Evolutionary conservation across 1,284 basidiomycete species (phyloP).

Genomic region (Malassezia furfur): DNA sequence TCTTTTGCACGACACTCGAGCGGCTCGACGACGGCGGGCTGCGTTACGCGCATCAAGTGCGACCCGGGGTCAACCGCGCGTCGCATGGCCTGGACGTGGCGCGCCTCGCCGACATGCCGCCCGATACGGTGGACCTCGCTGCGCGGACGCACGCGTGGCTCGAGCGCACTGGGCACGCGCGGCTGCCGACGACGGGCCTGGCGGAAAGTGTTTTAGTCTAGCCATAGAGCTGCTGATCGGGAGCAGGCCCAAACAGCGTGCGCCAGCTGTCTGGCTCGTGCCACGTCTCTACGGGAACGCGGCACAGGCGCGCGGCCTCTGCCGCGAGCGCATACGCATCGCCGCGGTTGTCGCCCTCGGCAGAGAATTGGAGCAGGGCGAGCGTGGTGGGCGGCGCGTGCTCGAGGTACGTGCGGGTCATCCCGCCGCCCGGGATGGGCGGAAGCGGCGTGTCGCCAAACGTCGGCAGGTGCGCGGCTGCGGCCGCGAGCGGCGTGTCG

Average conservation of each 20-base stretch:
- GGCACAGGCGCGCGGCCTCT: background rate
- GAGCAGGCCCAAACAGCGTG: slow-evolving; percentile 5
- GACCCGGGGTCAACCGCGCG: slow-evolving; percentile 74
- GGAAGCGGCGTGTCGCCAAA: slow-evolving; percentile 10
- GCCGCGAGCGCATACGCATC: slow-evolving; percentile 28
- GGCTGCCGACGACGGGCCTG: slow-evolving; percentile 1
- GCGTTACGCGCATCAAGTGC: slow-evolving; percentile 70
- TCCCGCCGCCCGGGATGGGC: slow-evolving; percentile 23
- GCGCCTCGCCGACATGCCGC: slow-evolving; percentile 73
- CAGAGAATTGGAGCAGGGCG: slow-evolving; percentile 30
- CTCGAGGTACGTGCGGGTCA: slow-evolving; percentile 20
- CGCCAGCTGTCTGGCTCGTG: slow-evolving; percentile 12
- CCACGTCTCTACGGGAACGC: background rate
- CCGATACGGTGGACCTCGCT: slow-evolving; percentile 58
- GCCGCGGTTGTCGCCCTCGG: slow-evolving; percentile 34
- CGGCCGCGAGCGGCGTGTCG: background rate
- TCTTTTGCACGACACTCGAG: slow-evolving; percentile 64
- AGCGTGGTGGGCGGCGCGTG: background rate
- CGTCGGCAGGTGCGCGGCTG: background rate
- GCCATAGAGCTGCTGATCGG: slow-evolving; percentile 3
- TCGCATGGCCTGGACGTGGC: slow-evolving; percentile 91
- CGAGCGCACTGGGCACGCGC: background rate
- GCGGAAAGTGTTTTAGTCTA: slow-evolving; percentile 4
- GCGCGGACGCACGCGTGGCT: slow-evolving; percentile 31
- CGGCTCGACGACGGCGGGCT: slow-evolving; percentile 50